Base-by-base conservation (phyloP, 2,329 filamentous ascomycete species). In the Arthrobotrys sphaeroides region DNA sequence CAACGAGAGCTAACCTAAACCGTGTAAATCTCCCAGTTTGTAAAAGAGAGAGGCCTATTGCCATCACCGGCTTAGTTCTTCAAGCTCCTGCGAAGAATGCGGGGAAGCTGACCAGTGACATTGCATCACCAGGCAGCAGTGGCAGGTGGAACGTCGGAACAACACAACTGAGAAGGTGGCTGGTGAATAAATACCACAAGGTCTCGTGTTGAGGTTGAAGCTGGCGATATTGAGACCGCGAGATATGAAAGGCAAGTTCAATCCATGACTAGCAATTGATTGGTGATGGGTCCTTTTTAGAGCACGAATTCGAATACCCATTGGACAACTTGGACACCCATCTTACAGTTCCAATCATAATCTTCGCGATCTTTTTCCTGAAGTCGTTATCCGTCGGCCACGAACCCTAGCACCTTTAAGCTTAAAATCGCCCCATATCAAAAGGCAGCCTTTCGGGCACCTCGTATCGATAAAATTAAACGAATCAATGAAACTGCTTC, bases 381-480 rank as follows among this genome's bases (percentile, higher is more conserved):
- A 38, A 36, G 62, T 57, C 22, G 26, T 62, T 24, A 36, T 16
- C 33, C 36, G 47, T 47, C 36, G 20, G 16, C 36, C n/a, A n/a
- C n/a, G n/a, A 28, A 59, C 64, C 49, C 64, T 24, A 24, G 43
- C 31, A 55, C 51, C 66, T 61, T 70, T 70, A 70, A 70, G 66
- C 66, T 70, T 70, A 70, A 69, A 57, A 55, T 38, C 16, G 51
- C 51, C 51, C 51, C 51, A 55, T 55, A 55, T 55, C 31, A 55
- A 55, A 38, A 33, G 36, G 47, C 47, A 53, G 16, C 51, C 51
- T 20, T 7, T 38, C 51, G 31, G 51, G 51, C 51, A 12, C n/a
- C 67, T 72, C 67, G 67, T 72, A 64, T 72, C 67, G 67, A 72
- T 38, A 72, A 69, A 64, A 57, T 64, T 72, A 70, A 70, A 70